These are phyloP conservation scores for Malus hybrid DNA, from an alignment of 331 rosid genomes.

Conservation along the genomic window DNA sequence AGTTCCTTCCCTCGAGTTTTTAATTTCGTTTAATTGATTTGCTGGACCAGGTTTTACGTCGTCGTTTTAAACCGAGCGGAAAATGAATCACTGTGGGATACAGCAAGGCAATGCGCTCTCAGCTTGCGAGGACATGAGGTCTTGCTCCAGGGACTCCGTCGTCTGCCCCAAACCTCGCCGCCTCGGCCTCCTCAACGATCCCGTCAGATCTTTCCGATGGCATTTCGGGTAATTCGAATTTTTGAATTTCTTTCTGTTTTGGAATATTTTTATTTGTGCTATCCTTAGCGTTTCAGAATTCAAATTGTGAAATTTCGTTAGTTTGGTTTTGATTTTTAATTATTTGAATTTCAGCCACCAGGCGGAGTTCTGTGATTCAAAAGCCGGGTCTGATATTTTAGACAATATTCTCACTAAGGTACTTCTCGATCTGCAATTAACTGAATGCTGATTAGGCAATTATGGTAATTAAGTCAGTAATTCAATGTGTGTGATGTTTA, in stretches of 20 bases:
- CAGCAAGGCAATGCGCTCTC: slow-evolving; percentile 64
- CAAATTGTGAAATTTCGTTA: not conserved
- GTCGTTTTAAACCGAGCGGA: not conserved
- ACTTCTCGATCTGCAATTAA: not conserved
- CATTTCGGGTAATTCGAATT: slow-evolving; percentile 37
- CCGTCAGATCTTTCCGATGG: slow-evolving; percentile 47
- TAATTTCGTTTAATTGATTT: not conserved
- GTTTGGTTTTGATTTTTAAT: no score
- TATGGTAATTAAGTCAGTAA: not conserved
- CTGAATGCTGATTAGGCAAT: not conserved
- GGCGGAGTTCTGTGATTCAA: slow-evolving; percentile 50
- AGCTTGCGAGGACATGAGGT: slow-evolving; percentile 42
- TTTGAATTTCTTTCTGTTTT: not conserved
- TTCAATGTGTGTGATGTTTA: not conserved
- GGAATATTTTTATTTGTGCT: not conserved
- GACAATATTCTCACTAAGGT: slow-evolving; percentile 71
- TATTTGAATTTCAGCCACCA: slow-evolving; percentile 45
- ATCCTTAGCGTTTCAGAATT: not conserved
- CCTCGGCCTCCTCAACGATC: slow-evolving; percentile 50
- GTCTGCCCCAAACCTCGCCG: slow-evolving; percentile 97
- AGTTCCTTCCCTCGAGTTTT: not conserved
- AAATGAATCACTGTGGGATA: slow-evolving; percentile 55
- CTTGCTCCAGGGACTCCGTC: slow-evolving; percentile 27
- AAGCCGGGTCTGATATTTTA: slow-evolving; percentile 47
- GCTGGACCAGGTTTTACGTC: slow-evolving; percentile 36